Evolutionary conservation across 768 basidiomycete genomes (phyloP), one percentile per base, ranked within the genome.

Genomic region (Mycena galopus): DNA sequence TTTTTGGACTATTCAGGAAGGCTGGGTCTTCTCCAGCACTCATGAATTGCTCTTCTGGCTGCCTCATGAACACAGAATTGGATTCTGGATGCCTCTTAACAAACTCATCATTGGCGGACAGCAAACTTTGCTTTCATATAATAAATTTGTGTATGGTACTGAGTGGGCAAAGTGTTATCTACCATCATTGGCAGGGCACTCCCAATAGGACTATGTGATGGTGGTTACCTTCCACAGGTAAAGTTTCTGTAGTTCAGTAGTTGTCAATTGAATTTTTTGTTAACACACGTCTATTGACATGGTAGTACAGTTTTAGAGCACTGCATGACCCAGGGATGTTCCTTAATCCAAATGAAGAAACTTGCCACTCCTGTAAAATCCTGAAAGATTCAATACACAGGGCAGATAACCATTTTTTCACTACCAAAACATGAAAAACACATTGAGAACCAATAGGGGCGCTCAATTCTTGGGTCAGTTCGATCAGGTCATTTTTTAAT

Each of bases 1-100:
- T 59, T 59, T 39, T 37, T 59, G 58, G 58, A 59, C 21, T 59
- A 59, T 59, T 35, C 58, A 59, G 27, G 58, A 59, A n/a, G 58
- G 58, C n/a, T 59, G 58, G 58, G 58, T 59, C 58, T 37, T 59
- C 33, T 59, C 58, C 37, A 25, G 19, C 58, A 35, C 32, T 11
- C 16, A 23, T 59, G 58, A 59, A 59, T 59, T 59, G 33, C 58
- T 59, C 32, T 37, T 59, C n/a, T 59, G 58, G n/a, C n/a, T n/a
- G n/a, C n/a, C n/a, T n/a, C n/a, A n/a, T n/a, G n/a, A n/a, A n/a
- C n/a, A 58, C 29, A 30, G 56, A 58, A 17, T 21, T 30, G 56
- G 56, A 58, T 58, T 58, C 23, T 58, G 56, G 56, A 58, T 58
- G 56, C 56, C 56, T 32, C 56, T 32, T 33, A 58, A 30, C 29